phyloP scores from a whole-genome alignment of 2,329 filamentous ascomycete species.

The Sarocladiaceae sp. region DNA sequence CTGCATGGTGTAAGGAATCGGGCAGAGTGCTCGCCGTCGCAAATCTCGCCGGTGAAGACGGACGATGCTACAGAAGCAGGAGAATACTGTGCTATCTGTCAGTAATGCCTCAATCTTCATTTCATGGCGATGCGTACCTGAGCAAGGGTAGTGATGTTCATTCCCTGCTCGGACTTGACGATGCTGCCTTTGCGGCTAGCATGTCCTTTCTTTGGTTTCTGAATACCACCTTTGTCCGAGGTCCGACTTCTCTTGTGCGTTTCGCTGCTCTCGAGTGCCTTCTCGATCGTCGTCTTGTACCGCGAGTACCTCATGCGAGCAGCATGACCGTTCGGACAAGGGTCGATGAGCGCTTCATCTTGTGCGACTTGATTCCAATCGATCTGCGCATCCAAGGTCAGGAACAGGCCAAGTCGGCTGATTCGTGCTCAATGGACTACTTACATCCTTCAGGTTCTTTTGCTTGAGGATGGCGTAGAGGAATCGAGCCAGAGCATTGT shows the following conservation, averaged over 20 bases:
- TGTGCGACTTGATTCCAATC: conserved; percentile 53
- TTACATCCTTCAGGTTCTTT: conserved; percentile 55
- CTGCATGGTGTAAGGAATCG: conserved; percentile 49
- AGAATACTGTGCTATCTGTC: conserved; percentile 27
- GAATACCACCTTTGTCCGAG: conserved; percentile 35
- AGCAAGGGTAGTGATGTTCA: conserved; percentile 21
- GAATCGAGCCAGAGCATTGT: conserved; percentile 51
- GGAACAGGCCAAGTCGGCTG: neutral
- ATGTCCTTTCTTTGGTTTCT: conserved; percentile 36
- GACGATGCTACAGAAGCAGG: conserved; percentile 30
- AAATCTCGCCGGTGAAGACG: conserved; percentile 27
- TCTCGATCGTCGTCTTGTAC: conserved; percentile 24
- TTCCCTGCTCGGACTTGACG: conserved; percentile 33
- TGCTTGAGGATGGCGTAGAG: conserved; percentile 55
- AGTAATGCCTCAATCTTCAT: conserved; percentile 19
- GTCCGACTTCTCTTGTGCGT: conserved; percentile 33
- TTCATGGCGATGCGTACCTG: conserved; percentile 18
- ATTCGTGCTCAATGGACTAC: conserved; percentile 16
- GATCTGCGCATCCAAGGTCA: conserved; percentile 34
- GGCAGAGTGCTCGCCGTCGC: conserved; percentile 26
- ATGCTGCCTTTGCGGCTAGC: conserved; percentile 26
- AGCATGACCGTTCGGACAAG: conserved; percentile 54
- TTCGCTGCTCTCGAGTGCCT: neutral
- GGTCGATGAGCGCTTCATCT: conserved; percentile 45
- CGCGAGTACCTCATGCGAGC: conserved; percentile 55